Base-by-base conservation (phyloP, 1,284 basidiomycete species). In the Peniophora sp. region DNA sequence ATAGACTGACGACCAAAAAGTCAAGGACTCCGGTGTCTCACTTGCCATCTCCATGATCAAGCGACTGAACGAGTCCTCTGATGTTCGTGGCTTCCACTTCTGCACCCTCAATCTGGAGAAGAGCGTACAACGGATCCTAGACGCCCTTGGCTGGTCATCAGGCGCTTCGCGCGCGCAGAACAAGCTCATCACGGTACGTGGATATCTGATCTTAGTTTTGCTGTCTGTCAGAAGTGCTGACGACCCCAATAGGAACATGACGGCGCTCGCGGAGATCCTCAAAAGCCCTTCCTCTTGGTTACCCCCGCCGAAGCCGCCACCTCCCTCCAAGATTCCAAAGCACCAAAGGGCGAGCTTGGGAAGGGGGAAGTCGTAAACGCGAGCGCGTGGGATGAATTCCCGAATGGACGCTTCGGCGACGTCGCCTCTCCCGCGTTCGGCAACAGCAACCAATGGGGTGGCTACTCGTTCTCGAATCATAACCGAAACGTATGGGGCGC, bases 341-440 rank as follows among this genome's bases (percentile, higher is more conserved):
- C 27, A 6, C 27, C 27, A 12, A 32, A 32, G 27, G 27, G 62
- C 2, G 83, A 86, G 55, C 77, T 71, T n/a, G 83, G 85, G 24
- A 76, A 78, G 47, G 86, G 85, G 8, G 87, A 89, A 56, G 68
- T 85, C 6, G 88, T 87, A 60, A 78, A 83, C 54, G 84, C 85
- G 0, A 76, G 83, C 2, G 81, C 80, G 18, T 99, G 96, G 96
- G 97, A 99, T 65, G 97, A 99, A 65, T 99, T 97, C 66, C 96
- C 96, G 3, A 99, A 99, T 63, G 96, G 96, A 49, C 85, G 96
- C n/a, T 99, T 98, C 67, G 97, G 97, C 55, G 97, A 99, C 66
- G 91, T 90, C 58, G 90, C 97, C 63, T 94, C 90, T 72, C 96
- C 96, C 5, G 96, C 96, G 0, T 99, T 90, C 62, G 97, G 97